These are phyloP conservation scores for Mortierella sp. DNA, from an alignment of 371 early-diverging fungal genomes.

Conservation along the genomic window DNA sequence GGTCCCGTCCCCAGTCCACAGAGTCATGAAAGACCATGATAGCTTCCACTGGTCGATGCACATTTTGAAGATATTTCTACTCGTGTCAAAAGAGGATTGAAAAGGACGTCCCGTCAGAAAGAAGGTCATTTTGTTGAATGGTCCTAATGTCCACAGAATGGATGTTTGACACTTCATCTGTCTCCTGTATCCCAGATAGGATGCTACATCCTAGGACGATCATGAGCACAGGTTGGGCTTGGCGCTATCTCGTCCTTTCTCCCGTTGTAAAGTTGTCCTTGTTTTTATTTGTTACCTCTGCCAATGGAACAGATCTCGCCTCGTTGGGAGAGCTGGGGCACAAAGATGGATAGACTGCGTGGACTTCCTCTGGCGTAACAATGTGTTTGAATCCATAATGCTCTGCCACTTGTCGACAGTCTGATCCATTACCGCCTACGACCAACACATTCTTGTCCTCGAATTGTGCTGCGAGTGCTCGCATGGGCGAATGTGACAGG, in stretches of 20 bases:
- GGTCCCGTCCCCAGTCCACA: constrained; percentile 86
- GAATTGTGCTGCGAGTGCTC: constrained; percentile 65
- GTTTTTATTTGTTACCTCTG: constrained; percentile 35
- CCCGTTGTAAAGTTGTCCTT: no score
- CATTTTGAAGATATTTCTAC: constrained; percentile 59
- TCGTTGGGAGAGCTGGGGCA: constrained; percentile 74
- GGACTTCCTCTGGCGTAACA: constrained; percentile 82
- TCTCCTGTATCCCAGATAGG: no score
- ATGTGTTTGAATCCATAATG: constrained; percentile 81
- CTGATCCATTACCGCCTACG: constrained; percentile 74
- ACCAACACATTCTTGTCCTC: constrained; percentile 71
- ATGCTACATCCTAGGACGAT: no score
- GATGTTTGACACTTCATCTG: no score
- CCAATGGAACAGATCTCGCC: constrained; percentile 33
- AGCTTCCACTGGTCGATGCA: constrained; percentile 69
- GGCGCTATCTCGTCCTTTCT: no score
- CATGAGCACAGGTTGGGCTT: no score
- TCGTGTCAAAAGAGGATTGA: not conserved
- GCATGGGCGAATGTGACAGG: constrained; percentile 90
- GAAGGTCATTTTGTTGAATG: no score
- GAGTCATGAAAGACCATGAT: constrained; percentile 90
- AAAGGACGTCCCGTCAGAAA: no score
- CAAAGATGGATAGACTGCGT: constrained; percentile 72
- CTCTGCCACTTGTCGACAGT: constrained; percentile 73
- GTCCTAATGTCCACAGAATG: no score